Base-by-base conservation (phyloP, 2,329 filamentous ascomycete genomes). In the Colletotrichum orchidophilum region DNA sequence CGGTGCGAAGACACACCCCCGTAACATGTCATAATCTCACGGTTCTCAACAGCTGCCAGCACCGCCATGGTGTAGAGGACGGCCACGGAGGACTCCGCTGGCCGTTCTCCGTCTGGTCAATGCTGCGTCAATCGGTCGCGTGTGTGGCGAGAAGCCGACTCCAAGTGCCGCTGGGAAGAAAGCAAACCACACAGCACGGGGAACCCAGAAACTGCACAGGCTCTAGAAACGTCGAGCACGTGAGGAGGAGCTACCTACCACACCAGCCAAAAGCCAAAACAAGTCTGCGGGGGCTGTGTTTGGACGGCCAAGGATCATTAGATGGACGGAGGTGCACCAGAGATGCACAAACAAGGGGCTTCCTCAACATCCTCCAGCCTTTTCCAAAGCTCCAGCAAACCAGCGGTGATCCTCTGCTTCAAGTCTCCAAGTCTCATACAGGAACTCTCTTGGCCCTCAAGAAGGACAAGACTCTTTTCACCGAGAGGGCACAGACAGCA, bases 261-360 rank as follows among this genome's bases (percentile, higher is more conserved):
- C 33, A 15, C 42, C 46, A 39, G 35, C 39, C 49, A 58, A 57
- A 57, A 33, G 42, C 21, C 39, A 39, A 62, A 42, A 52, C 57
- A 58, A 18, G 46, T 39, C 67, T 60, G 46, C 39, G 52, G 67
- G 29, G 58, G 62, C 52, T 70, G 39, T 63, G 68, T 27, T 62
- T 57, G 21, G 24, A 52, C 39, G 35, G 33, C 27, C 9, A 35
- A 49, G 52, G 64, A 57, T 68, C 68, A 53, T 39, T 26, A 68
- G 52, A 54, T 15, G 46, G 60, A 29, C 46, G 27, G 61, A 35
- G 31, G 54, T 63, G 58, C 57, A 58, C 55, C 26, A 63, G 39
- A 53, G 29, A 67, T 57, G 68, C 54, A 35, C 68, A 66, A 39
- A 13, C 64, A 67, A 27, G 50, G 57, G 66, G 39, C 35, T 21